These are phyloP conservation scores for Phytophthora brassicae DNA, from an alignment of 352 stramenopile species.

Conservation along the genomic window DNA sequence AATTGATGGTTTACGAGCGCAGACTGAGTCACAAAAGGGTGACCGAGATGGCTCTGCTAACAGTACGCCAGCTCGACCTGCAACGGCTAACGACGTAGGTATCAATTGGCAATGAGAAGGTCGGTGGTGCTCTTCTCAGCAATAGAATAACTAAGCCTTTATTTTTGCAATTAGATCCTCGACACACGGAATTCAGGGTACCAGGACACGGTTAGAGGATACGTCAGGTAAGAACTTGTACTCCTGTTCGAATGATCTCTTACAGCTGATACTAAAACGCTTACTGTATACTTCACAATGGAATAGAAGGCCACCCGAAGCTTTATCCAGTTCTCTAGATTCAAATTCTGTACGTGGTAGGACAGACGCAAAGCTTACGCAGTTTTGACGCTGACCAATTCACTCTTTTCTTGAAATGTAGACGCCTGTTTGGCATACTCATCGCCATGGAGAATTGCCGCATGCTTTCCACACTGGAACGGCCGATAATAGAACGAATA, in stretches of 20 bases:
- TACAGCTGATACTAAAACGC: background rate
- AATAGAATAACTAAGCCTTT: background rate
- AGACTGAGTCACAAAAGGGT: slow-evolving; percentile 19
- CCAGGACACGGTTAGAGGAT: slow-evolving; percentile 38
- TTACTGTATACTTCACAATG: background rate
- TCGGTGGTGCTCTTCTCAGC: background rate
- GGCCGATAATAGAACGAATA: slow-evolving; percentile 11
- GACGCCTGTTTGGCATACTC: slow-evolving; percentile 22
- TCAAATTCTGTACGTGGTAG: slow-evolving; percentile 15
- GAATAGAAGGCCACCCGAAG: slow-evolving; percentile 22
- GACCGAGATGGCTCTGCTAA: slow-evolving; percentile 19
- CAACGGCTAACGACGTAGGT: slow-evolving; percentile 35
- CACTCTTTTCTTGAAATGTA: slow-evolving; percentile 1
- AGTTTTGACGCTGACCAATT: background rate
- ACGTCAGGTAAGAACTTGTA: slow-evolving; percentile 44
- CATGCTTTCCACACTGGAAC: slow-evolving; percentile 10
- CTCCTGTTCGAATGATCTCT: background rate
- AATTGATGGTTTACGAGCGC: background rate
- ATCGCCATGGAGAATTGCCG: slow-evolving; percentile 27
- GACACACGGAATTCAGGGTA: slow-evolving; percentile 32
- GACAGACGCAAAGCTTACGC: background rate
- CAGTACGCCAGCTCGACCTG: slow-evolving; percentile 17
- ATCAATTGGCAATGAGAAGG: background rate
- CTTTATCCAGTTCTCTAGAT: slow-evolving; percentile 23
- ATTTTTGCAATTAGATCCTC: slow-evolving; percentile 16